A percentile compares a stretch with the other conserved stretches of the same genome.
Evolutionary conservation across 1,284 basidiomycete species (phyloP).

Genomic region (Ganoderma sp.): DNA sequence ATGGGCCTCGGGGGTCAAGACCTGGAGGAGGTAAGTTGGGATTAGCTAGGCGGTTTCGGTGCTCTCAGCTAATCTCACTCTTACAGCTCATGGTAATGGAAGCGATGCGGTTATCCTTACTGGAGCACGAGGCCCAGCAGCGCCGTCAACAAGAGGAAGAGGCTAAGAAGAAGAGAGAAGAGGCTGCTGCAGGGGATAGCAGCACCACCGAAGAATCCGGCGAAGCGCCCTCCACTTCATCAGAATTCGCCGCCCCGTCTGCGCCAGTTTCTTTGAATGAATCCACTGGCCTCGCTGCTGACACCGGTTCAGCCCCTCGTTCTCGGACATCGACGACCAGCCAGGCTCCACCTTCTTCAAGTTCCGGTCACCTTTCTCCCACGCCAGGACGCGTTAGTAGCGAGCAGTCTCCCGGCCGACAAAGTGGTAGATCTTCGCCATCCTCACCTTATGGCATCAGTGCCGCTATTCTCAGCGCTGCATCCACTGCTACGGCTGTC

Average conservation of each 20-base stretch:
- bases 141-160: constrained; percentile 69
- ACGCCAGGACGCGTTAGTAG: not conserved
- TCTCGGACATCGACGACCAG: constrained; percentile 16
- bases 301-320: constrained; percentile 7
- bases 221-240: constrained; percentile 9
- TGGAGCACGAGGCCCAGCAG: constrained; percentile 89
- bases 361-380: constrained; percentile 15
- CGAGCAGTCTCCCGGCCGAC: constrained; percentile 13
- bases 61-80: constrained; percentile 14
- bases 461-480: constrained; percentile 48
- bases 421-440: constrained; percentile 39
- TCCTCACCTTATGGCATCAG: constrained; percentile 48
- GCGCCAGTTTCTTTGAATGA: constrained; percentile 2
- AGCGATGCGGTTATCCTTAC: constrained; percentile 93
- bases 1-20: constrained; percentile 80
- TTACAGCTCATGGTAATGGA: constrained; percentile 96
- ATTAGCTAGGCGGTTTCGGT: not conserved
- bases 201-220: constrained; percentile 8
- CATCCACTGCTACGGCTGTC: constrained; percentile 51
- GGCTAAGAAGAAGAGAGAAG: constrained; percentile 50
- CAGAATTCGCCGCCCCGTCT: not conserved
- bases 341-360: constrained; percentile 12
- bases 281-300: constrained; percentile 8
- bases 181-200: constrained; percentile 24
- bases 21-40: constrained; percentile 79